Evolutionary conservation across 2,329 filamentous ascomycete genomes (phyloP).

Genomic region (Nothophaeocryptopus gaeumannii): DNA sequence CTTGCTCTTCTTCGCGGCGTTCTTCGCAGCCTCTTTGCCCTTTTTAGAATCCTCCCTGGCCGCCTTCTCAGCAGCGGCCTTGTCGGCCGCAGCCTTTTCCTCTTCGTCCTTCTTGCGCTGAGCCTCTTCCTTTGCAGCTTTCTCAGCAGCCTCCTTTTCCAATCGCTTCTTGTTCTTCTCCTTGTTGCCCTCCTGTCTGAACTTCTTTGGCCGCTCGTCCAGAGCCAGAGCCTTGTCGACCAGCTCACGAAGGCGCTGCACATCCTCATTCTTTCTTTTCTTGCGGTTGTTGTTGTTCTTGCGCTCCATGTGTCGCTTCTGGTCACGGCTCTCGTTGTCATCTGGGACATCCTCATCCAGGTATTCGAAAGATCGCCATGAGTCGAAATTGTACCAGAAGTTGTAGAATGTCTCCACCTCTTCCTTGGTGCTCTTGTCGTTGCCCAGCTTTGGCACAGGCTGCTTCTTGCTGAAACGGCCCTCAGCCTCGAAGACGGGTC

Average conservation of each 20-base stretch:
- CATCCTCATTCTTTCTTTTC: conserved; percentile 99
- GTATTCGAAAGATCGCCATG: conserved; percentile 96
- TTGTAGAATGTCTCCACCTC: conserved; percentile 97
- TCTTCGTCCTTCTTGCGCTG: conserved; percentile 79
- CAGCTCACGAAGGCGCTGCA: conserved; percentile 79
- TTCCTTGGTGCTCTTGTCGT: conserved; percentile 79
- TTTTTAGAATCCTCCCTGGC: conserved; percentile 86
- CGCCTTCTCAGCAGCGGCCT: conserved; percentile 80
- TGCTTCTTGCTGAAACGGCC: conserved; percentile 87
- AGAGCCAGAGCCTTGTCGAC: conserved; percentile 80
- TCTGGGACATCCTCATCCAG: conserved; percentile 98
- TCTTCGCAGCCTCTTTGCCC: conserved; percentile 97
- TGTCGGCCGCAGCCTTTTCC: conserved; percentile 61
- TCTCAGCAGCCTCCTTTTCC: conserved; percentile 88
- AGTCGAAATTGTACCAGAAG: conserved; percentile 99
- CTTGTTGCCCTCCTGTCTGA: conserved; percentile 86
- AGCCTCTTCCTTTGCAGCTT: conserved; percentile 81
- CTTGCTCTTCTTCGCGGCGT: conserved; percentile 99
- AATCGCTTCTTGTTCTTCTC: conserved; percentile 93
- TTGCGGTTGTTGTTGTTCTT: conserved; percentile 97
- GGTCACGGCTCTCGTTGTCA: conserved; percentile 97
- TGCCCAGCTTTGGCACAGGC: conserved; percentile 82
- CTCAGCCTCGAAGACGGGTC: conserved; percentile 84
- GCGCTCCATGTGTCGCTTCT: conserved; percentile 96
- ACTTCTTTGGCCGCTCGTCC: conserved; percentile 96